Conservation (phyloP, 805 yeast species). For the Metschnikowia kofuensis region DNA sequence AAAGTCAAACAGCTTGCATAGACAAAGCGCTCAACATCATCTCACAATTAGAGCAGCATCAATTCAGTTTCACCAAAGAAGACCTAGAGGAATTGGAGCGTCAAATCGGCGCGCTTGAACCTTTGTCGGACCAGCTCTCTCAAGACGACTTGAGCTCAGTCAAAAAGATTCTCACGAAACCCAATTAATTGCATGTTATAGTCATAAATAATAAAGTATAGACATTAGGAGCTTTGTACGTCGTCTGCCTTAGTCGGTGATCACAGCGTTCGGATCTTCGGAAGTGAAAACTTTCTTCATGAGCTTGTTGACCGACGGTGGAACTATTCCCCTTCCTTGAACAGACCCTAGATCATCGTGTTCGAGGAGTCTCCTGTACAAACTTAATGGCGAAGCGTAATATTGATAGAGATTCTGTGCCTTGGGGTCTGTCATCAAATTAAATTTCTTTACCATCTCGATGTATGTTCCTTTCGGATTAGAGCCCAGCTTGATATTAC, state of each 20-base stretch:
- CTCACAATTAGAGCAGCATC: conserved; percentile 39
- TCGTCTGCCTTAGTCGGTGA: conserved; percentile 12
- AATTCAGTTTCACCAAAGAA: conserved; percentile 43
- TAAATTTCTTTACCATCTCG: conserved; percentile 54
- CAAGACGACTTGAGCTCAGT: conserved; percentile 52
- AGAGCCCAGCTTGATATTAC: conserved; percentile 52
- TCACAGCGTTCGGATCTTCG: conserved; percentile 46
- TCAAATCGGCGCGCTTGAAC: conserved; percentile 38
- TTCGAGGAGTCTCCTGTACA: conserved; percentile 26
- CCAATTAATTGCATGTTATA: background rate
- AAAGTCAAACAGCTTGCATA: conserved; percentile 46
- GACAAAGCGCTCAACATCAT: conserved; percentile 58
- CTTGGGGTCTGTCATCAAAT: conserved; percentile 51
- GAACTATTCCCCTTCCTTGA: conserved; percentile 45
- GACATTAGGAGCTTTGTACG: too few species aligned
- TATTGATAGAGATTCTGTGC: conserved; percentile 43
- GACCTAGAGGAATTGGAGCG: conserved; percentile 38
- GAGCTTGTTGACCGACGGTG: conserved; percentile 49
- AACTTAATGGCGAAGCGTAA: conserved; percentile 37
- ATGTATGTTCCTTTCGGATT: conserved; percentile 45
- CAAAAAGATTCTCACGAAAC: conserved; percentile 36
- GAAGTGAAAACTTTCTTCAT: conserved; percentile 48
- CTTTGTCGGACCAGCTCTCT: conserved; percentile 48
- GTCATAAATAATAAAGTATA: too few species aligned
- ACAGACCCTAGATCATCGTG: conserved; percentile 27